Evolutionary conservation across 1,284 basidiomycete species (phyloP).

Genomic region (Cutaneotrichosporon daszewskae): DNA sequence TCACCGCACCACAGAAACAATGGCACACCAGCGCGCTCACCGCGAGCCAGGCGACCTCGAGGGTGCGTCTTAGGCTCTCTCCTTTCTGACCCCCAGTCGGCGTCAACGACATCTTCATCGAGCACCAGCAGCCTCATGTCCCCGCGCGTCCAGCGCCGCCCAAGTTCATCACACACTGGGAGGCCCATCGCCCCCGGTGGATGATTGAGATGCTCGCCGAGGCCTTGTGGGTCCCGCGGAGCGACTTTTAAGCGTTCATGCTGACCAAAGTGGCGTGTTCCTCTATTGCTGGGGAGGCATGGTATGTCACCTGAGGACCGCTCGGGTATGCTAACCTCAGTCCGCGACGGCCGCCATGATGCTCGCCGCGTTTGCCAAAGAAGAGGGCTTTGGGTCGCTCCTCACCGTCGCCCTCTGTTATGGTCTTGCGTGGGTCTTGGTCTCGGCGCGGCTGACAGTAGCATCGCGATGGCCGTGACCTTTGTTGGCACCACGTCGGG

Average conservation of each 20-base stretch:
- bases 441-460: not conserved
- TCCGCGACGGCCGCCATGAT: conserved; percentile 5
- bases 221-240: conserved; percentile 4
- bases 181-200: conserved; percentile 8
- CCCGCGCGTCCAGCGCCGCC: conserved; percentile 6
- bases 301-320: too few relatives aligned
- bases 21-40: not conserved
- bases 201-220: conserved; percentile 12
- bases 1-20: too few relatives aligned
- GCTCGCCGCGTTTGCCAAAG: not conserved
- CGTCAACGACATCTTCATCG: conserved; percentile 11
- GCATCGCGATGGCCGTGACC: conserved; percentile 12
- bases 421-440: conserved; percentile 6
- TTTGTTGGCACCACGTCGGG: conserved; percentile 16
- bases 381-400: conserved; percentile 4
- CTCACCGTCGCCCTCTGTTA: conserved; percentile 10
- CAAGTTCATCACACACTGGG: conserved; percentile 7
- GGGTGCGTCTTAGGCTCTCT: not conserved
- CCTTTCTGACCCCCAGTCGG: conserved; percentile 5
- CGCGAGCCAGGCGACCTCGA: not conserved
- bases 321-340: too few relatives aligned
- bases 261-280: conserved; percentile 8
- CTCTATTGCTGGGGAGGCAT: conserved; percentile 15
- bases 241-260: not conserved
- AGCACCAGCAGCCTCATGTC: conserved; percentile 2